phyloP scores from a whole-genome alignment of 2,329 filamentous ascomycete species.

The Niveomyces coronatus region DNA sequence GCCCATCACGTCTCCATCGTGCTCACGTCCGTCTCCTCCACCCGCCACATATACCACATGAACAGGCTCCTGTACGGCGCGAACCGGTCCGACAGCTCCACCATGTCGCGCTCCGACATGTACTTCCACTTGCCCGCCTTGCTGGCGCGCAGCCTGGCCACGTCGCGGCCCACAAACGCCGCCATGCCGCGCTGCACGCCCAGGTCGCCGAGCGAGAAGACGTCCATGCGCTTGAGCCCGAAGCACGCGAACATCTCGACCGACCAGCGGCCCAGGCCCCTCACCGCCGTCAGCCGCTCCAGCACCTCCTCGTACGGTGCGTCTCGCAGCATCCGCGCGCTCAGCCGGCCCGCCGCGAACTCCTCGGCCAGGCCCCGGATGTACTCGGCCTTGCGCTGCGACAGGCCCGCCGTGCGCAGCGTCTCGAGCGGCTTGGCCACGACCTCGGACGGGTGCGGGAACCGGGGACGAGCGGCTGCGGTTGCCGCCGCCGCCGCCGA shows the following conservation, averaged over 20 bases:
- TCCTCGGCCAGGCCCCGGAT: slow-evolving; percentile 75
- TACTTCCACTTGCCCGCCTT: slow-evolving; percentile 94
- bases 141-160: slow-evolving; percentile 71
- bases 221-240: slow-evolving; percentile 85
- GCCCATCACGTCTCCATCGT: slow-evolving; percentile 35
- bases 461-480: too few species aligned
- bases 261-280: slow-evolving; percentile 81
- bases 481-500: slow-evolving; percentile 1
- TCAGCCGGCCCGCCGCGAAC: slow-evolving; percentile 66
- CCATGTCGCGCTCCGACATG: slow-evolving; percentile 90
- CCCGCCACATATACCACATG: slow-evolving; percentile 98
- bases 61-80: slow-evolving; percentile 82
- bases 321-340: slow-evolving; percentile 61
- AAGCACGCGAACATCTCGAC: slow-evolving; percentile 99
- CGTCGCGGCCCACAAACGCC: slow-evolving; percentile 70
- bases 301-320: slow-evolving; percentile 82
- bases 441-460: slow-evolving; percentile 71
- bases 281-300: slow-evolving; percentile 70
- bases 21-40: slow-evolving; percentile 67
- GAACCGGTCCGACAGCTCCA: slow-evolving; percentile 69
- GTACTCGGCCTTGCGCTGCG: slow-evolving; percentile 93
- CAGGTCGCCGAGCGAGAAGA: slow-evolving; percentile 85
- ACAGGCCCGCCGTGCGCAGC: slow-evolving; percentile 78
- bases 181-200: slow-evolving; percentile 95
- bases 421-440: slow-evolving; percentile 49